These are phyloP conservation scores for Ophiostoma montium DNA, from an alignment of 2,329 filamentous ascomycete genomes.

Conservation along the genomic window DNA sequence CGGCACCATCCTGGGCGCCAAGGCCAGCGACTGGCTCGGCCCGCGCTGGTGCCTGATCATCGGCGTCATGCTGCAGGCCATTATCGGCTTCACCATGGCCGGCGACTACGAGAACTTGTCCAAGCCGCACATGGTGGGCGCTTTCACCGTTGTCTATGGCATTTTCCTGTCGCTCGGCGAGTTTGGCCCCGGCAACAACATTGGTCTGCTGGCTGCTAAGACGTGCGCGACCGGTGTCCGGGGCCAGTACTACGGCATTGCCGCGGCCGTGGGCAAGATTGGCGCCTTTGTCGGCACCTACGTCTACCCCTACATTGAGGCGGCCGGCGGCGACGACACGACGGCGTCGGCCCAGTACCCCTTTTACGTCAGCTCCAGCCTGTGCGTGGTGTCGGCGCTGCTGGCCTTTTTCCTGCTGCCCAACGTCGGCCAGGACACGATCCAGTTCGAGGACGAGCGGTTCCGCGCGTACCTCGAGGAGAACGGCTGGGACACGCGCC, in stretches of 20 bases:
- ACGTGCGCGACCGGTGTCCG: slow-evolving; percentile 79
- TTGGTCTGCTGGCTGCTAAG: slow-evolving; percentile 75
- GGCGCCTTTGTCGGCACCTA: slow-evolving; percentile 78
- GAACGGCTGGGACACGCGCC: slow-evolving; percentile 60
- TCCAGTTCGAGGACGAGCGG: slow-evolving; percentile 58
- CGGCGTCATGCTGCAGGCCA: slow-evolving; percentile 57
- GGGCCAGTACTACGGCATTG: slow-evolving; percentile 60
- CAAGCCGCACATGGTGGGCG: slow-evolving; percentile 50
- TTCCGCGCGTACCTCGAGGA: slow-evolving; percentile 61
- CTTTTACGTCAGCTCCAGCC: slow-evolving; percentile 68
- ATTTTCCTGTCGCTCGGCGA: slow-evolving; percentile 68
- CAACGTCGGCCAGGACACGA: slow-evolving; percentile 72
- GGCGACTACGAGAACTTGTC: slow-evolving; percentile 61
- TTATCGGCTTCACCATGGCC: slow-evolving; percentile 82
- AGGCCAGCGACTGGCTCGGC: slow-evolving; percentile 63
- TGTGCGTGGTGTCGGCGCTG: slow-evolving; percentile 62
- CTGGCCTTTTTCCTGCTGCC: slow-evolving; percentile 56
- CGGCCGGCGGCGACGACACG: slow-evolving; percentile 38
- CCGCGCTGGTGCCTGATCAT: slow-evolving; percentile 59
- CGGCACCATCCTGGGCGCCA: slow-evolving; percentile 64
- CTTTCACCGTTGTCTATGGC: slow-evolving; percentile 66
- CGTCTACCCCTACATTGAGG: slow-evolving; percentile 61
- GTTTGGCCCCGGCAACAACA: slow-evolving; percentile 80
- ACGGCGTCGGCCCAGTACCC: slow-evolving; percentile 63
- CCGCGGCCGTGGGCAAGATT: slow-evolving; percentile 60